Evolutionary conservation across 2,329 filamentous ascomycete genomes (phyloP).

Genomic region (Monosporascus sp.): DNA sequence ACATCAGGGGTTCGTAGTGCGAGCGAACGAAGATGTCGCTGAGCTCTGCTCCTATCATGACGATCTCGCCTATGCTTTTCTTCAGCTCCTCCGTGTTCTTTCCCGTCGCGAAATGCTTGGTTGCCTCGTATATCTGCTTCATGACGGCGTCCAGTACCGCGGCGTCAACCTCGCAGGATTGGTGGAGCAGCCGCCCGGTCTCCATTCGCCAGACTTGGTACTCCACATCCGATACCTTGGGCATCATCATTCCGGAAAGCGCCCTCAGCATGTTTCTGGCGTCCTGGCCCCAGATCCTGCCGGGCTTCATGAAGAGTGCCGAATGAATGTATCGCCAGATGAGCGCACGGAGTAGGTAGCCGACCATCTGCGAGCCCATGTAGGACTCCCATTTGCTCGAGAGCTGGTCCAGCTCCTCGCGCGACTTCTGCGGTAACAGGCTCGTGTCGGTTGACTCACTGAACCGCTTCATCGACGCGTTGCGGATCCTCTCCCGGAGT

Average conservation of each 20-base stretch:
- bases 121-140: constrained; percentile 13
- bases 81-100: constrained; percentile 7
- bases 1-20: constrained; percentile 18
- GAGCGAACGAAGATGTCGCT: constrained; percentile 14
- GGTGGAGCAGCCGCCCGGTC: constrained; percentile 16
- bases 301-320: constrained; percentile 15
- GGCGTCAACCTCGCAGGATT: constrained; percentile 11
- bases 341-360: constrained; percentile 22
- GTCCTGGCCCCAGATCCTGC: constrained; percentile 18
- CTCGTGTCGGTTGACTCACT: constrained; percentile 7
- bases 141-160: constrained; percentile 8
- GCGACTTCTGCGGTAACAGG: constrained; percentile 10
- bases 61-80: constrained; percentile 12
- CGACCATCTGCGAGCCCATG: constrained; percentile 10
- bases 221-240: constrained; percentile 9
- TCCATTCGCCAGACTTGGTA: constrained; percentile 17
- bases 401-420: constrained; percentile 16
- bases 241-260: constrained; percentile 7
- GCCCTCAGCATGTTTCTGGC: constrained; percentile 9
- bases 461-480: constrained; percentile 15
- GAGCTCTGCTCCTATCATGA: constrained; percentile 14
- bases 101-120: constrained; percentile 11
- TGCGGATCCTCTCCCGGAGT: constrained; percentile 16
- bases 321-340: constrained; percentile 24
- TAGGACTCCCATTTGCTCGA: constrained; percentile 22